phyloP scores from a whole-genome alignment of 2,329 filamentous ascomycete species.

The Fusarium heterosporum region DNA sequence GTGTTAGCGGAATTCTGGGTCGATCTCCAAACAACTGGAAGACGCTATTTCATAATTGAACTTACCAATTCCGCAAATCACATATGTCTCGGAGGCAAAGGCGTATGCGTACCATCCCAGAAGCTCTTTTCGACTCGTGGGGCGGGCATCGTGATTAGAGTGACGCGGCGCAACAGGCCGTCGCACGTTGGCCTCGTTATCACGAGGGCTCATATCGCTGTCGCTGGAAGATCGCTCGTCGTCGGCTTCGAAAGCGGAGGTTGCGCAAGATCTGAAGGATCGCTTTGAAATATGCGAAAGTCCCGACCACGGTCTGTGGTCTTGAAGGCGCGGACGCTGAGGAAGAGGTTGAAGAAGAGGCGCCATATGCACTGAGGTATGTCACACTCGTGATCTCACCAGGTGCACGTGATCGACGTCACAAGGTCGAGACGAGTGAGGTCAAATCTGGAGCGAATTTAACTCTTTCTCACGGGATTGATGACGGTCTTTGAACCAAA shows the following conservation, averaged over 20 bases:
- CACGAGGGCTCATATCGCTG: slow-evolving; percentile 52
- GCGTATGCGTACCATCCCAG: slow-evolving; percentile 96
- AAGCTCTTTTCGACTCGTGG: slow-evolving; percentile 88
- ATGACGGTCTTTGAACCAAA: slow-evolving; percentile 8
- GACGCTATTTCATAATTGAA: slow-evolving; percentile 29
- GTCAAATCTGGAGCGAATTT: slow-evolving; percentile 9
- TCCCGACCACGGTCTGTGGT: slow-evolving; percentile 59
- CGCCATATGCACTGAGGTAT: slow-evolving; percentile 33
- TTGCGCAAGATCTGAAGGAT: slow-evolving; percentile 66
- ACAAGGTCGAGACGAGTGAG: slow-evolving; percentile 36
- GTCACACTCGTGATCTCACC: slow-evolving; percentile 40
- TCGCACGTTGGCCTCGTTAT: slow-evolving; percentile 53
- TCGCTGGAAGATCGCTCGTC: slow-evolving; percentile 70
- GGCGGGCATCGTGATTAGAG: slow-evolving; percentile 85
- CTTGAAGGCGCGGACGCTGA: slow-evolving; percentile 57
- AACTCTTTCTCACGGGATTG: slow-evolving; percentile 16
- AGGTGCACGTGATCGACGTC: slow-evolving; percentile 47
- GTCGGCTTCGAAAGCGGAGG: slow-evolving; percentile 75
- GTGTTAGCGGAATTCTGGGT: slow-evolving; percentile 12
- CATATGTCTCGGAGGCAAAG: slow-evolving; percentile 96
- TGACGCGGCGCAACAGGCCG: slow-evolving; percentile 66
- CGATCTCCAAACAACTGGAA: background rate
- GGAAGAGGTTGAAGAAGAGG: slow-evolving; percentile 42
- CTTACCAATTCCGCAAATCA: slow-evolving; percentile 82
- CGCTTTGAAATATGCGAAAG: slow-evolving; percentile 65